Base-by-base conservation (phyloP, 2,329 filamentous ascomycete species). In the Phialocephala subalpina region DNA sequence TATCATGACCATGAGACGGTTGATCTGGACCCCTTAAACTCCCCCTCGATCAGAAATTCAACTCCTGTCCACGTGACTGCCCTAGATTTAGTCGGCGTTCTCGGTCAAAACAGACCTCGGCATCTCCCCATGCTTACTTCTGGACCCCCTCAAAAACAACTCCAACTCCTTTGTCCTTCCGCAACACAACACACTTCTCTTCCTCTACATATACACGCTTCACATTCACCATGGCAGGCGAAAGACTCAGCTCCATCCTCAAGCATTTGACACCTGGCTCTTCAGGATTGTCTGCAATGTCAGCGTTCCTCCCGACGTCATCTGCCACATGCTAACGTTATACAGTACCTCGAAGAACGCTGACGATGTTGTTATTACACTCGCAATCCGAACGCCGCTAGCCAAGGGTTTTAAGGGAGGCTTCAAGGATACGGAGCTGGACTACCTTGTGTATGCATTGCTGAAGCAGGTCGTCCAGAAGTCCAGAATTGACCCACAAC, bases 311-410 rank as follows among this genome's bases (percentile, higher is more conserved):
- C 18, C 14, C 29, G 38, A 47, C 14, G 33, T 58, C 58, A 60
- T 42, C 20, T 60, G 68, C 63, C 62, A 77, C 64, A 64, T 68
- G 67, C 75, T 68, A 72, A 74, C 36, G 18, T 57, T 52, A 66
- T 49, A 64, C 73, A 97, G 94, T 77, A 94, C 92, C 65, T 89
- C 92, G 73, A 94, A 98, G 84, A 97, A 97, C 80, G 88, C 94
- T 73, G 95, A 98, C 78, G 96, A 99, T 83, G 86, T 99, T 62
- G 96, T 99, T 78, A 97, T 98, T 77, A 99, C 96, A 8, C 88
- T 97, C 65, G 95, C 95, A 33, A 84, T 94, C 75, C 92, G 96
- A 64, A 97, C 95, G 33, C 94, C 96, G 0, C 86, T 99, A 69
- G 86, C 91, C 77, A 98, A 97, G 83, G 94, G 87, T 60, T 86